Conservation (phyloP, 2,329 filamentous ascomycete species). For the Cladorrhinum sp. region DNA sequence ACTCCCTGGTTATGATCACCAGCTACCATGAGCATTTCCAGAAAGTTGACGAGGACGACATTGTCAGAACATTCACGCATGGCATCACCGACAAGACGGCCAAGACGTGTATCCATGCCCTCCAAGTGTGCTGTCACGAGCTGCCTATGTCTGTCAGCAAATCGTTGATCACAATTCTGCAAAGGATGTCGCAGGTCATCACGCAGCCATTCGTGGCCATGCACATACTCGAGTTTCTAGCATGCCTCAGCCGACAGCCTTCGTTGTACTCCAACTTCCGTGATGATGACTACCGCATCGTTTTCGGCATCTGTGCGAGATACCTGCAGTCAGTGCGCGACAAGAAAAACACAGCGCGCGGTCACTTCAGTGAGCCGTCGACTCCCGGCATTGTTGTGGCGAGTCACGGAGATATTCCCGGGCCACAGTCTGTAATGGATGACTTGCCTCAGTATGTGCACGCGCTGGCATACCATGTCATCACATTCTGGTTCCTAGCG, state of each 20-base stretch:
- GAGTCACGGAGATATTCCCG: conserved; percentile 29
- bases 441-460: conserved; percentile 92
- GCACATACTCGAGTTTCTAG: conserved; percentile 95
- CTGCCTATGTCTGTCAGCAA: conserved; percentile 84
- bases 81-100: conserved; percentile 87
- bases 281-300: conserved; percentile 86
- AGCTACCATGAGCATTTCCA: conserved; percentile 86
- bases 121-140: conserved; percentile 94
- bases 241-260: conserved; percentile 78
- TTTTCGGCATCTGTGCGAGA: conserved; percentile 92
- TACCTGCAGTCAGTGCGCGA: conserved; percentile 88
- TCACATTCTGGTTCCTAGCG: conserved; percentile 95
- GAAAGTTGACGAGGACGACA: conserved; percentile 83
- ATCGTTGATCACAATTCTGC: conserved; percentile 77
- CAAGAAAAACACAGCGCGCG: conserved; percentile 49
- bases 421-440: conserved; percentile 49
- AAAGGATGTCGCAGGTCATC: conserved; percentile 94
- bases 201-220: conserved; percentile 89
- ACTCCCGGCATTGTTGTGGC: conserved; percentile 27
- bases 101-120: conserved; percentile 88
- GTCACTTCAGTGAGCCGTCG: conserved; percentile 41
- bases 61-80: conserved; percentile 80
- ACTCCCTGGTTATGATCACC: conserved; percentile 80
- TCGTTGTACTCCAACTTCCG: conserved; percentile 84
- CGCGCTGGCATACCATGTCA: conserved; percentile 88